Evolutionary conservation across 2,329 filamentous ascomycete species (phyloP).

Genomic region (Ceratocystis destructans): DNA sequence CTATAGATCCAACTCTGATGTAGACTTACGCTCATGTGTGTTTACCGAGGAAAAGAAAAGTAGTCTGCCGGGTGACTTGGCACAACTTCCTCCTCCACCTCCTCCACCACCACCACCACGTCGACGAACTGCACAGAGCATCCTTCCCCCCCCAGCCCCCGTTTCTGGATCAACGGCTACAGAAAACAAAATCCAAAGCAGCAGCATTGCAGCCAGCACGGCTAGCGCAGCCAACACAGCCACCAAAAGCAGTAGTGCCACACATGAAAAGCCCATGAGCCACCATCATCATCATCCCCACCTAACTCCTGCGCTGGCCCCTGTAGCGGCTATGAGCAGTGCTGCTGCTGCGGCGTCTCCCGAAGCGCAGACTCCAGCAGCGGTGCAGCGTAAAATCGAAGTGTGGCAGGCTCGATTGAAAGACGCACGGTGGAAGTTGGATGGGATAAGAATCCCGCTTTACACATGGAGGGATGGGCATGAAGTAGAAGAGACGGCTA

Average conservation of each 20-base stretch:
- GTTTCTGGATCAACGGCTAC: background rate
- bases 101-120: slow-evolving; percentile 29
- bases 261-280: no score
- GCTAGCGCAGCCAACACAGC: background rate
- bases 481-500: slow-evolving; percentile 54
- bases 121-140: slow-evolving; percentile 21
- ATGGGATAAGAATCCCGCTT: slow-evolving; percentile 50
- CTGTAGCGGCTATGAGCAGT: slow-evolving; percentile 57
- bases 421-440: slow-evolving; percentile 31
- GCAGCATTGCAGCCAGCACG: no score
- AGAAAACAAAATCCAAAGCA: background rate
- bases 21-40: no score
- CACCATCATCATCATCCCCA: slow-evolving; percentile 17
- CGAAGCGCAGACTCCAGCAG: slow-evolving; percentile 26
- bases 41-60: no score
- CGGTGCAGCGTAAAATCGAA: slow-evolving; percentile 13
- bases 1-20: no score
- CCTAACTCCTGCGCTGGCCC: slow-evolving; percentile 53
- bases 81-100: slow-evolving; percentile 22
- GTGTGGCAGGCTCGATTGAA: slow-evolving; percentile 6
- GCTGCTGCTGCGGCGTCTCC: slow-evolving; percentile 43
- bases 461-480: slow-evolving; percentile 60
- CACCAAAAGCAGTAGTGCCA: background rate
- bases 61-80: no score
- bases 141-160: slow-evolving; percentile 16